These are phyloP conservation scores for Quercus robur DNA, from an alignment of 306 rosid genomes.

Conservation along the genomic window DNA sequence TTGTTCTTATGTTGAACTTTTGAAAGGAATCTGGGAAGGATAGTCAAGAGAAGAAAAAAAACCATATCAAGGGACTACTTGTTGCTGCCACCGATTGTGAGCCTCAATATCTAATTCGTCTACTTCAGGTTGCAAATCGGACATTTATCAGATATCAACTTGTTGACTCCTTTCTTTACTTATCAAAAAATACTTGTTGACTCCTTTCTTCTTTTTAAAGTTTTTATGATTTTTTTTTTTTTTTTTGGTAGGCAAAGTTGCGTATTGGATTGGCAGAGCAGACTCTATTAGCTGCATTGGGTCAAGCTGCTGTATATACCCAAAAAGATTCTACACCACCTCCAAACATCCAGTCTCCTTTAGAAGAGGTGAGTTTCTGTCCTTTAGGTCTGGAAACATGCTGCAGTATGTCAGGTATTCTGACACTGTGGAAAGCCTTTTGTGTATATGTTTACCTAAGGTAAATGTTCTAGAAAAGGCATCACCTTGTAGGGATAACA, in stretches of 20 bases:
- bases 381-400: conserved; percentile 17
- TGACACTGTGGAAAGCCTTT: background rate
- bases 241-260: conserved; percentile 51
- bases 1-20: conserved; percentile 15
- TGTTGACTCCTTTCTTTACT: conserved; percentile 12
- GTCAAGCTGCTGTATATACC: conserved; percentile 78
- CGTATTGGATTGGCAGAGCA: conserved; percentile 88
- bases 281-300: conserved; percentile 89
- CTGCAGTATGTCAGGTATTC: background rate
- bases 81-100: conserved; percentile 94
- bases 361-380: conserved; percentile 65
- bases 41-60: conserved; percentile 91
- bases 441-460: background rate
- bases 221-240: conserved; percentile 3
- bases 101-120: conserved; percentile 77
- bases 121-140: conserved; percentile 68
- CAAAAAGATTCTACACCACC: conserved; percentile 76
- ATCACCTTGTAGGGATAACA: background rate
- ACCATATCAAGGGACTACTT: conserved; percentile 80
- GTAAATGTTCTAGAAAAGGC: background rate
- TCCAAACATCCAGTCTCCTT: conserved; percentile 60
- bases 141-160: conserved; percentile 11
- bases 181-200: background rate
- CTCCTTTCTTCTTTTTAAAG: conserved; percentile 20
- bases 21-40: conserved; percentile 91